These are phyloP conservation scores for Chlorella sp. DNA, from an alignment of 139 green algal genomes.

Conservation along the genomic window DNA sequence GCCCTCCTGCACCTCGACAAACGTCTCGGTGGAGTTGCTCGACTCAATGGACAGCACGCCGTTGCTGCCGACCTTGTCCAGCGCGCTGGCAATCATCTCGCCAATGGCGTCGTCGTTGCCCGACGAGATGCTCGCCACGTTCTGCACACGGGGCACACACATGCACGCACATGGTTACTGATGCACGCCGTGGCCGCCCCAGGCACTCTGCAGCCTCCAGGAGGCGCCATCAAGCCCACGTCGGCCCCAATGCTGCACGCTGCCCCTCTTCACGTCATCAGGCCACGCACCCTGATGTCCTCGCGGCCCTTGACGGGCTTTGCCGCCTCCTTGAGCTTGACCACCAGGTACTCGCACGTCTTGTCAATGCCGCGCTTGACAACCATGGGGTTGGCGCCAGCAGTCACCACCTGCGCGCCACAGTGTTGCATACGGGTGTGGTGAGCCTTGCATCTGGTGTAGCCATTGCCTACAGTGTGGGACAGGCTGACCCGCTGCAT, in stretches of 20 bases:
- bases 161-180: too few relatives aligned
- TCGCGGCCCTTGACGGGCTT: conserved; percentile 77
- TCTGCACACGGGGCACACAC: conserved; percentile 41
- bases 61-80: conserved; percentile 77
- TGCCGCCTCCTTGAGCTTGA: conserved; percentile 75
- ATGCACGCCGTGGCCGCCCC: too few relatives aligned
- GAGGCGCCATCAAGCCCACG: too few relatives aligned
- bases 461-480: too few relatives aligned
- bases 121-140: conserved; percentile 93
- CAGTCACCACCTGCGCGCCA: conserved; percentile 72
- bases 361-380: conserved; percentile 98
- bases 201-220: too few relatives aligned
- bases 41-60: conserved; percentile 95
- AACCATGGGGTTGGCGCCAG: conserved; percentile 89
- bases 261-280: too few relatives aligned
- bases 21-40: conserved; percentile 49
- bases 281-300: conserved; percentile 88
- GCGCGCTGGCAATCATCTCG: conserved; percentile 90
- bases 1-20: conserved; percentile 80
- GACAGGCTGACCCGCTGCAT: too few relatives aligned
- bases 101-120: conserved; percentile 91
- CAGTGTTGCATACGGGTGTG: too few relatives aligned
- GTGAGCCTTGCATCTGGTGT: too few relatives aligned
- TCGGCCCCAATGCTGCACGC: too few relatives aligned
- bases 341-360: conserved; percentile 77